A percentile compares a stretch with the other conserved stretches of the same genome.
Evolutionary conservation across 805 yeast genomes (phyloP).

Genomic region (Saturnispora dispora): DNA sequence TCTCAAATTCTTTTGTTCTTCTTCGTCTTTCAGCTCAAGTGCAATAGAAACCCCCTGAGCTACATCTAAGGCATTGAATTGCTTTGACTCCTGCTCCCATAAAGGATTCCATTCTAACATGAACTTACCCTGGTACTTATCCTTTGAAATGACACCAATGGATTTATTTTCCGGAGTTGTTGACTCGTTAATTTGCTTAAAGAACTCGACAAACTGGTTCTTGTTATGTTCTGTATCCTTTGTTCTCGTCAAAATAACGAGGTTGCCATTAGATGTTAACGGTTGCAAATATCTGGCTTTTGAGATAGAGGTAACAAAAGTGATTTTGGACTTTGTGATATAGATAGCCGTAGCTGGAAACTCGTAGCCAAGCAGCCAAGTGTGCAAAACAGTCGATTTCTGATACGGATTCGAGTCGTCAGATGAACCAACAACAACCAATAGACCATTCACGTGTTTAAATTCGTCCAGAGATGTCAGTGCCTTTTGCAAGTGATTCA

Average conservation of each 20-base stretch:
- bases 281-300: slow-evolving; percentile 73
- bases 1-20: slow-evolving; percentile 56
- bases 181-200: slow-evolving; percentile 35
- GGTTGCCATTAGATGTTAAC: slow-evolving; percentile 33
- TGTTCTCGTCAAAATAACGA: slow-evolving; percentile 60
- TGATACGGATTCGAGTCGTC: slow-evolving; percentile 87
- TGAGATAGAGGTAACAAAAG: slow-evolving; percentile 70
- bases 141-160: slow-evolving; percentile 67
- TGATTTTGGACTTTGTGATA: slow-evolving; percentile 48
- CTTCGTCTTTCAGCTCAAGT: slow-evolving; percentile 70
- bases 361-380: slow-evolving; percentile 90
- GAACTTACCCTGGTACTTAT: slow-evolving; percentile 74
- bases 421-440: slow-evolving; percentile 74
- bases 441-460: slow-evolving; percentile 38
- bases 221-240: slow-evolving; percentile 75
- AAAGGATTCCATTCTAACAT: slow-evolving; percentile 66
- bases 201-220: slow-evolving; percentile 50
- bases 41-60: slow-evolving; percentile 44
- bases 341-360: slow-evolving; percentile 84
- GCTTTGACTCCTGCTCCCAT: slow-evolving; percentile 25
- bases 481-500: slow-evolving; percentile 34
- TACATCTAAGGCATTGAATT: slow-evolving; percentile 43
- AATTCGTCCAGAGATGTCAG: slow-evolving; percentile 26
- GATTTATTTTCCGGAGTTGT: slow-evolving; percentile 29
- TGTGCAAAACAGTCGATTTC: slow-evolving; percentile 77